A percentile compares a stretch with the other conserved stretches of the same genome.
These are phyloP conservation scores for Rhododendron williamsianum DNA, from an alignment of 148 eudicot species.

Conservation along the genomic window DNA sequence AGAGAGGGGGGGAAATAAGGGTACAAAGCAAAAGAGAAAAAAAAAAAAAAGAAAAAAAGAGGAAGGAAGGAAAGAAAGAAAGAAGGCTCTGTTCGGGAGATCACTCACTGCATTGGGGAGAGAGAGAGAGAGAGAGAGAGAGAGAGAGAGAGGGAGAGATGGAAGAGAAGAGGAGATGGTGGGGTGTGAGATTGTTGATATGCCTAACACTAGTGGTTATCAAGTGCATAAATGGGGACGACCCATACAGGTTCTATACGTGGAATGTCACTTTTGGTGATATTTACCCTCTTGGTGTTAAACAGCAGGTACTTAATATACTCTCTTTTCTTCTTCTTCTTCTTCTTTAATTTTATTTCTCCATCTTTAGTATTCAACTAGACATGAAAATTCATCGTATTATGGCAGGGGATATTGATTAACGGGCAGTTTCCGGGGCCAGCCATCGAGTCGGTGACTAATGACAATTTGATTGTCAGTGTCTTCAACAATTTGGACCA, in stretches of 20 bases:
- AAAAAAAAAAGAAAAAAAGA: background rate
- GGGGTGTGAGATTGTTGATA: slow-evolving; percentile 4
- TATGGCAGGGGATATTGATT: slow-evolving; percentile 55
- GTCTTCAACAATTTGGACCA: slow-evolving; percentile 50
- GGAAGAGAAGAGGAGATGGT: background rate
- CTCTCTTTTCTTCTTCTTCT: background rate
- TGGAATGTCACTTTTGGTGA: slow-evolving; percentile 34
- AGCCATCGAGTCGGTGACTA: slow-evolving; percentile 45
- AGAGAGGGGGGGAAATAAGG: background rate
- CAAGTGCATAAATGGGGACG: slow-evolving; percentile 19
- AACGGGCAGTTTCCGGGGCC: slow-evolving; percentile 75
- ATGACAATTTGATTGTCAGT: slow-evolving; percentile 53
- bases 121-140: slow-evolving; percentile 8
- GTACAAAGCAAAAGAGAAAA: slow-evolving; percentile 4
- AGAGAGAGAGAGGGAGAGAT: slow-evolving; percentile 10
- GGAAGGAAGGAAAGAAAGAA: too few species aligned
- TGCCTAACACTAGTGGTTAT: background rate
- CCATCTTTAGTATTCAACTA: background rate
- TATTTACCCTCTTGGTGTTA: slow-evolving; percentile 30
- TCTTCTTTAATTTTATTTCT: background rate
- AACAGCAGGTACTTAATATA: slow-evolving; percentile 22
- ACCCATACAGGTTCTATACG: slow-evolving; percentile 27
- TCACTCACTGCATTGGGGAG: slow-evolving; percentile 3
- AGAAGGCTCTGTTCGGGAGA: background rate
- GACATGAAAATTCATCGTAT: background rate